Conservation (phyloP, 352 stramenopile genomes). For the Globisporangium spinosum region DNA sequence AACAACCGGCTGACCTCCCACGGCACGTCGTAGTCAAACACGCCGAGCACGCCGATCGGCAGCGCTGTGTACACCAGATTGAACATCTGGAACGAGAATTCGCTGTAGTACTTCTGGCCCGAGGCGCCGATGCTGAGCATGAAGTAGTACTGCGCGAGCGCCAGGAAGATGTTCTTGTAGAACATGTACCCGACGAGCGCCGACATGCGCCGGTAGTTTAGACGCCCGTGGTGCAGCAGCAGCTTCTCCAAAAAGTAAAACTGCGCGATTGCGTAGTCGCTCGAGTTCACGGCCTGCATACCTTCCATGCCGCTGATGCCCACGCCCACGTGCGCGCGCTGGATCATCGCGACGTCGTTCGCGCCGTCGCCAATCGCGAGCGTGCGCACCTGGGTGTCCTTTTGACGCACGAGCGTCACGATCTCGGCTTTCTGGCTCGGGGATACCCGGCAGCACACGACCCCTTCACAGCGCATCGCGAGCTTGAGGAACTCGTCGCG, state of each 20-base stretch:
- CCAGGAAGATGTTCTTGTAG: slow-evolving; percentile 98
- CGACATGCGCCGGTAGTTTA: slow-evolving; percentile 96
- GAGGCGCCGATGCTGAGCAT: slow-evolving; percentile 91
- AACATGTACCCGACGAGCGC: slow-evolving; percentile 96
- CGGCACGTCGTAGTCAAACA: slow-evolving; percentile 83
- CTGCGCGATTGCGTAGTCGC: slow-evolving; percentile 97
- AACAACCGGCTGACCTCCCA: slow-evolving; percentile 56
- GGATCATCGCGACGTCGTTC: slow-evolving; percentile 95
- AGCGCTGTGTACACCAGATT: slow-evolving; percentile 93
- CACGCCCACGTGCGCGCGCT: slow-evolving; percentile 87
- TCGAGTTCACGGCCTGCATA: slow-evolving; percentile 95
- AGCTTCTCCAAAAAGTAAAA: slow-evolving; percentile 95
- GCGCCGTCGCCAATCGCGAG: slow-evolving; percentile 91
- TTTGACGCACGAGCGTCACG: slow-evolving; percentile 56
- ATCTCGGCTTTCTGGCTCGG: slow-evolving; percentile 82
- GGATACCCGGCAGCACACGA: slow-evolving; percentile 82
- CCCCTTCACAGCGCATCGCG: slow-evolving; percentile 62
- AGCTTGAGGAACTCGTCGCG: slow-evolving; percentile 67
- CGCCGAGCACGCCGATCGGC: slow-evolving; percentile 84
- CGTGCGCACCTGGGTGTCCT: slow-evolving; percentile 55
- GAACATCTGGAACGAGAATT: slow-evolving; percentile 83
- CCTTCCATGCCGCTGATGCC: slow-evolving; percentile 91
- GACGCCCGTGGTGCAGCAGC: slow-evolving; percentile 95
- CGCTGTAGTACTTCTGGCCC: slow-evolving; percentile 82
- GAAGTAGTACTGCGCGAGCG: slow-evolving; percentile 88